A percentile compares a stretch with the other conserved stretches of the same genome.
Evolutionary conservation across 805 yeast genomes (phyloP).

Genomic region (Grigorovia yakushimaensis): DNA sequence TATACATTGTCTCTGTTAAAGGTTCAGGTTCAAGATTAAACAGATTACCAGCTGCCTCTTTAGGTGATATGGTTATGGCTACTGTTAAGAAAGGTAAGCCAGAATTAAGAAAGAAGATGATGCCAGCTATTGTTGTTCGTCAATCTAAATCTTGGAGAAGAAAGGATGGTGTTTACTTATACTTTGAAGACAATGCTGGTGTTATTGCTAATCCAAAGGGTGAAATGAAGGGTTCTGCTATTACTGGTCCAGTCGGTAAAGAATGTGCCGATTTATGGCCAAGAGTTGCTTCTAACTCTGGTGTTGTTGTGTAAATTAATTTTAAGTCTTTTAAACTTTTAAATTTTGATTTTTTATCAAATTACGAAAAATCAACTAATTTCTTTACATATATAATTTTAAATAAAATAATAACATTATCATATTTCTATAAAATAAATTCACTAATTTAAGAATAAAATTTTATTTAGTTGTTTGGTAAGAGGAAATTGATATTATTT

Average conservation of each 20-base stretch:
- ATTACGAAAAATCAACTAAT: background rate
- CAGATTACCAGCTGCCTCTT: conserved; percentile 99
- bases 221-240: conserved; percentile 99
- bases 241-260: conserved; percentile 99
- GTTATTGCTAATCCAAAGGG: conserved; percentile 99
- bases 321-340: background rate
- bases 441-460: no score
- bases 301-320: conserved; percentile 88
- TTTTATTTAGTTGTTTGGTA: no score
- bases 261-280: conserved; percentile 99
- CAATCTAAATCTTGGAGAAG: conserved; percentile 99
- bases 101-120: conserved; percentile 99
- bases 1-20: conserved; percentile 96
- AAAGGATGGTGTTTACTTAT: conserved; percentile 98
- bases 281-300: conserved; percentile 99
- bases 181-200: conserved; percentile 99
- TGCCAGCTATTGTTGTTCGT: conserved; percentile 99
- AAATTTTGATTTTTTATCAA: background rate
- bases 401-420: background rate
- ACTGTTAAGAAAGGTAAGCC: conserved; percentile 99
- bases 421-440: background rate
- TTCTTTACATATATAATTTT: conserved; percentile 1
- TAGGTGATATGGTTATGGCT: conserved; percentile 99
- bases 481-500: no score
- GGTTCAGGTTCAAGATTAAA: conserved; percentile 99